Evolutionary conservation across 73 alveolate genomes (phyloP), one percentile per base, ranked within the genome.

Genomic region (Blepharisma stoltei): DNA sequence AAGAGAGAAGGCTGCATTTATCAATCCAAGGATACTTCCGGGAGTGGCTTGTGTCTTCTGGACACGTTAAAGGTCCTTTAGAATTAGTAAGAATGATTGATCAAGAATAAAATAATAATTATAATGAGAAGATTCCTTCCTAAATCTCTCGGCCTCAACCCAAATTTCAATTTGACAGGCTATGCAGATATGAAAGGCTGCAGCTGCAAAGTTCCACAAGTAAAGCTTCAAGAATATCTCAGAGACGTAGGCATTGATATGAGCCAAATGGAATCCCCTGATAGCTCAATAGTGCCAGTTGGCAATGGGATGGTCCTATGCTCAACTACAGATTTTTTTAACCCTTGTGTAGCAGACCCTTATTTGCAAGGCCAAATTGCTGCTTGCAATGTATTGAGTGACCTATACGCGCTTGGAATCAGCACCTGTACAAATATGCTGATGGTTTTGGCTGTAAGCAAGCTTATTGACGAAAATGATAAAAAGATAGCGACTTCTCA

Each of bases 301-400:
- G 80, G 84, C 8, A 71, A 76, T 6, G 47, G 86, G 7, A 54
- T 71, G 71, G 66, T 46, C 88, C 78, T 81, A 89, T 89, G 85
- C 79, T 88, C 79, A 83, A 85, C 89, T 60, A 77, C 81, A 45
- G 90, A 91, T 43, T 81, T 88, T 54, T 95, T 97, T 85, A 93
- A 97, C 46, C 99, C 99, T 1, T 78, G 92, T 25, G 97, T 97
- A 20, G 97, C 93, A 44, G 96, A 92, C 78, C 99, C 99, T 7
- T 97, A 96, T 86, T 85, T 90, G 84, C 92, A 95, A 83, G 99
- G 99, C 37, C 82, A 97, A 54, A 97, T 97, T 65, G 98, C 99
- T 6, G 85, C 97, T 67, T 91, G 98, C 47, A 96, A 97, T 85
- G 98, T 97, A 6, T 91, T 97, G 67, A 84, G 97, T 55, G 99